These are phyloP conservation scores for Naegleria fowleri DNA, from an alignment of 208 protist genomes.

Conservation along the genomic window DNA sequence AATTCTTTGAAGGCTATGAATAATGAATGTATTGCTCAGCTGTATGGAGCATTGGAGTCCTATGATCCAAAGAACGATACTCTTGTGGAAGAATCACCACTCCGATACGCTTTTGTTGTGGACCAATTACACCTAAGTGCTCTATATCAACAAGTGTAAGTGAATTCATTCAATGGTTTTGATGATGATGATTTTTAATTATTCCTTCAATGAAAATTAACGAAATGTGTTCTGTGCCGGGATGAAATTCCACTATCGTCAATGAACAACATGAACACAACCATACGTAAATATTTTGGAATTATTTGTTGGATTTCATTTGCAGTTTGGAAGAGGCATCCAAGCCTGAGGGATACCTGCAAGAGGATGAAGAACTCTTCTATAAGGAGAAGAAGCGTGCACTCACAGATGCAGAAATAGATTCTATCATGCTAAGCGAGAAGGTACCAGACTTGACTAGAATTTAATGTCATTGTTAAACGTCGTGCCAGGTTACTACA, in stretches of 20 bases:
- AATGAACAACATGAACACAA: no score
- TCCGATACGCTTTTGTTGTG: neutral
- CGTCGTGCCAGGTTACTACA: no score
- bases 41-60: neutral
- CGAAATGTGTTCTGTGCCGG: no score
- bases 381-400: neutral
- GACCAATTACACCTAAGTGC: neutral
- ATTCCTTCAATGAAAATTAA: no score
- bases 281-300: no score
- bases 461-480: neutral
- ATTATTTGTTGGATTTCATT: no score
- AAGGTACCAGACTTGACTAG: neutral
- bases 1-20: neutral
- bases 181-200: no score
- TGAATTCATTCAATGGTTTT: neutral
- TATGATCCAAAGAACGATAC: neutral
- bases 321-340: slow-evolving; percentile 2
- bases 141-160: neutral
- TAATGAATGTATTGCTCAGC: neutral
- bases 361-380: neutral
- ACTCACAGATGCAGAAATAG: neutral
- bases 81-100: neutral
- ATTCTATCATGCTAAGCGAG: neutral
- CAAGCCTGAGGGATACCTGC: neutral
- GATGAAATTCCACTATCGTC: neutral